These are phyloP conservation scores for Trichoderma atrobrunneum DNA, from an alignment of 2,329 filamentous ascomycete genomes.

Conservation along the genomic window DNA sequence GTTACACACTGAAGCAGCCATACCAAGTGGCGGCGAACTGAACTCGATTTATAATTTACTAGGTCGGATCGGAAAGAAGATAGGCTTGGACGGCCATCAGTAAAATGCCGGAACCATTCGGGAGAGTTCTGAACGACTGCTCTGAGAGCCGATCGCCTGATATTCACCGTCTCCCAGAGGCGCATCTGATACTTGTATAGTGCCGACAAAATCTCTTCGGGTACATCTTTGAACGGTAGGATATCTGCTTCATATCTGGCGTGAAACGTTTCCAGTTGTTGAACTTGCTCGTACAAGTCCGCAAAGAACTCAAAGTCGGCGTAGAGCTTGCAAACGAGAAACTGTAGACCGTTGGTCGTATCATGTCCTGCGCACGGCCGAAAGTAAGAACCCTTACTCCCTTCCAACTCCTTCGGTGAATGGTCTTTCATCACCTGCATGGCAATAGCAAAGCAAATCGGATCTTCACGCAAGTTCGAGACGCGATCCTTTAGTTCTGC, in stretches of 20 bases:
- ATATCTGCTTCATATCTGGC: conserved; percentile 34
- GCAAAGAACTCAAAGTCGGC: conserved; percentile 38
- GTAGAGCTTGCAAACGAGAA: conserved; percentile 34
- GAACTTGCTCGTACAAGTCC: conserved; percentile 35
- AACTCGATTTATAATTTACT: not conserved
- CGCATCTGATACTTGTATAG: conserved; percentile 41
- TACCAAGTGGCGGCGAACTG: conserved; percentile 26
- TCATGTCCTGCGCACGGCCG: conserved; percentile 24
- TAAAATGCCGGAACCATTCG: conserved; percentile 20
- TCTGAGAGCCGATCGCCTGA: conserved; percentile 32
- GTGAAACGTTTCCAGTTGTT: conserved; percentile 30
- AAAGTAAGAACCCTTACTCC: not conserved
- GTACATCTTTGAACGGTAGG: conserved; percentile 31
- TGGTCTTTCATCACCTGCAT: conserved; percentile 47
- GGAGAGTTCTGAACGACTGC: conserved; percentile 33
- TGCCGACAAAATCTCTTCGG: conserved; percentile 33
- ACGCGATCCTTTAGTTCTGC: conserved; percentile 51
- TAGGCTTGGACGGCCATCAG: not conserved
- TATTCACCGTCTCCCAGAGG: conserved; percentile 25
- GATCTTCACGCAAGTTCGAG: conserved; percentile 56
- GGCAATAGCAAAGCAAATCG: conserved; percentile 50
- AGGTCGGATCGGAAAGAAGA: not conserved
- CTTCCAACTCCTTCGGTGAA: conserved; percentile 24
- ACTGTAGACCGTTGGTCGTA: conserved; percentile 25
- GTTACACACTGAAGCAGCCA: conserved; percentile 33